A percentile compares a stretch with the other conserved stretches of the same genome.
These are phyloP conservation scores for Hymenoscyphus fructigenus DNA, from an alignment of 2,329 filamentous ascomycete genomes.

Conservation along the genomic window DNA sequence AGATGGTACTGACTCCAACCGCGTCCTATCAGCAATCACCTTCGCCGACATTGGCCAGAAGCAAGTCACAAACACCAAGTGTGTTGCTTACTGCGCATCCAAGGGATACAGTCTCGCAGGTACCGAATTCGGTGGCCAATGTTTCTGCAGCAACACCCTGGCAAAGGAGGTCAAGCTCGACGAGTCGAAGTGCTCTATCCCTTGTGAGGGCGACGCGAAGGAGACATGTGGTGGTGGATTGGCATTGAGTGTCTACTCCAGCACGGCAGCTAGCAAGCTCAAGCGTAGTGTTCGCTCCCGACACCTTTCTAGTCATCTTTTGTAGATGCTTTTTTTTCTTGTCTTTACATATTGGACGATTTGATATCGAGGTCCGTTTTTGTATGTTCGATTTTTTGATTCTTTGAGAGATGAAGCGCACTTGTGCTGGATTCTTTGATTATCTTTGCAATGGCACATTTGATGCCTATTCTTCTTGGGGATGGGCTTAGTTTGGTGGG, in stretches of 20 bases:
- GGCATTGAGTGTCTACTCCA: conserved; percentile 45
- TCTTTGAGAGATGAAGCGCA: neutral
- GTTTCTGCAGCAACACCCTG: conserved; percentile 48
- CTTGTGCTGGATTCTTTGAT: neutral
- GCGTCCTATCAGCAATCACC: conserved; percentile 42
- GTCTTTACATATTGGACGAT: neutral
- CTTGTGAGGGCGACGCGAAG: conserved; percentile 49
- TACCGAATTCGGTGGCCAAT: conserved; percentile 49
- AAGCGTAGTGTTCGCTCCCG: conserved; percentile 1
- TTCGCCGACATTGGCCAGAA: conserved; percentile 43
- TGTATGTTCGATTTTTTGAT: neutral
- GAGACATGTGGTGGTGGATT: conserved; percentile 52
- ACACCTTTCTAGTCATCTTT: conserved; percentile 9
- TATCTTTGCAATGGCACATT: neutral
- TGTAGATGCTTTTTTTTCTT: neutral
- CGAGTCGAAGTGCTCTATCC: conserved; percentile 46
- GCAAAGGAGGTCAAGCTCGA: conserved; percentile 43
- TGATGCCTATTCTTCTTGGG: neutral
- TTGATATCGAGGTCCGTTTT: neutral
- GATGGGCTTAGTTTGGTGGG: too few relatives aligned
- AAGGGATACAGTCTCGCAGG: conserved; percentile 48
- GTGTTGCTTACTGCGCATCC: conserved; percentile 48
- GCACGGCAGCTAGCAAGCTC: neutral
- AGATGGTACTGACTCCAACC: conserved; percentile 33
- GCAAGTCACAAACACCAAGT: conserved; percentile 45